Evolutionary conservation across 495 filamentous ascomycete species (phyloP), one percentile per base, ranked within the genome.

Genomic region (Hypoxylon rickii): DNA sequence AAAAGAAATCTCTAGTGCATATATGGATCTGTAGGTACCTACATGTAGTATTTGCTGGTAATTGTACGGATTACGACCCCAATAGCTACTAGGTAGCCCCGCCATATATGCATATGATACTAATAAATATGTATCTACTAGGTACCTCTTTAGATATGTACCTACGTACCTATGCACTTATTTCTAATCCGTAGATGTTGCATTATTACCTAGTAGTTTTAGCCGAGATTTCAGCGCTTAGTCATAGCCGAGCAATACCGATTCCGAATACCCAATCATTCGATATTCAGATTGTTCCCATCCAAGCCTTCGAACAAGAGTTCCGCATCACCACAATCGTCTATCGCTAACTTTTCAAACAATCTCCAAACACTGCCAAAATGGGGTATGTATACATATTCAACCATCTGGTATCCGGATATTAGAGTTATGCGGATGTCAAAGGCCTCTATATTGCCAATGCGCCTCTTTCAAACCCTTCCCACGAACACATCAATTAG

Each of bases 381-480:
- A 69, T 69, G 66, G 56, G 33, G 66, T 69, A 59, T 21, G 61
- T 64, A 3, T 12, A 3, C 18, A n/a, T n/a, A n/a, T n/a, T n/a
- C n/a, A n/a, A n/a, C n/a, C n/a, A n/a, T n/a, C n/a, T n/a, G n/a
- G n/a, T n/a, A n/a, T n/a, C n/a, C n/a, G n/a, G n/a, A n/a, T n/a
- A n/a, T n/a, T n/a, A n/a, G 2, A 43, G 15, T 32, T 3, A 44
- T 50, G 11, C 6, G 12, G 26, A 37, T 15, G 0, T 12, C 58
- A 61, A 55, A 51, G 32, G 43, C 52, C n/a, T 29, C 22, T 16
- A 6, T 48, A n/a, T 34, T 43, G 18, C 42, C 24, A 11, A 12
- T 7, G 13, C 36, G 19, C 44, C 7, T 15, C 17, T 36, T 39
- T 32, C 29, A 51, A 47, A 50, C n/a, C 33, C n/a, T n/a, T 32